These are phyloP conservation scores for Cairneyella variabilis DNA, from an alignment of 495 filamentous ascomycete species.

Conservation along the genomic window DNA sequence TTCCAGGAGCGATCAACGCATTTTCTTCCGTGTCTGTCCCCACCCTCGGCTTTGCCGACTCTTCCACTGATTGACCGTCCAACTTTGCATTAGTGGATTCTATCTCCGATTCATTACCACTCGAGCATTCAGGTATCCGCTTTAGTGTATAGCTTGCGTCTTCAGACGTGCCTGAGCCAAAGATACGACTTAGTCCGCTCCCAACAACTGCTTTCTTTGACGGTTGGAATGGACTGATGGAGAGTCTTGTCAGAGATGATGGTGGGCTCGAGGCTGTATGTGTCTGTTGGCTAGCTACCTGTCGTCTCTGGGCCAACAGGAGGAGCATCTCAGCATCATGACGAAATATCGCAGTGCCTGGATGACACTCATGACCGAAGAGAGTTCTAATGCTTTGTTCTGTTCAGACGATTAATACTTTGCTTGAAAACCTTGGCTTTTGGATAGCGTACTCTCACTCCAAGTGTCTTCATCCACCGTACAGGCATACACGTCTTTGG, in stretches of 20 bases:
- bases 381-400: slow-evolving; percentile 56
- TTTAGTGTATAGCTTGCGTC: no score
- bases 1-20: no score
- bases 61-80: no score
- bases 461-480: slow-evolving; percentile 65
- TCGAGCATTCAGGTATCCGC: no score
- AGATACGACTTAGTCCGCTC: no score
- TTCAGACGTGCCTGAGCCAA: no score
- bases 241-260: neutral
- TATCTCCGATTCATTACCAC: no score
- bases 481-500: slow-evolving; percentile 79
- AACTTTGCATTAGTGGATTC: no score
- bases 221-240: neutral
- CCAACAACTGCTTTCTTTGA: neutral
- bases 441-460: slow-evolving; percentile 42
- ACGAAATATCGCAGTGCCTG: slow-evolving; percentile 50
- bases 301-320: no score
- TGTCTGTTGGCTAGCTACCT: neutral
- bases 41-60: no score
- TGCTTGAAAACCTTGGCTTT: neutral
- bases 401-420: slow-evolving; percentile 14
- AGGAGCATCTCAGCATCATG: slow-evolving; percentile 69
- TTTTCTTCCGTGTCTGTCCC: no score
- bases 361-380: slow-evolving; percentile 69
- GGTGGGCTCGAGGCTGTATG: neutral